Evolutionary conservation across 2,329 filamentous ascomycete genomes (phyloP).

Genomic region (Fusarium cyanostomum): DNA sequence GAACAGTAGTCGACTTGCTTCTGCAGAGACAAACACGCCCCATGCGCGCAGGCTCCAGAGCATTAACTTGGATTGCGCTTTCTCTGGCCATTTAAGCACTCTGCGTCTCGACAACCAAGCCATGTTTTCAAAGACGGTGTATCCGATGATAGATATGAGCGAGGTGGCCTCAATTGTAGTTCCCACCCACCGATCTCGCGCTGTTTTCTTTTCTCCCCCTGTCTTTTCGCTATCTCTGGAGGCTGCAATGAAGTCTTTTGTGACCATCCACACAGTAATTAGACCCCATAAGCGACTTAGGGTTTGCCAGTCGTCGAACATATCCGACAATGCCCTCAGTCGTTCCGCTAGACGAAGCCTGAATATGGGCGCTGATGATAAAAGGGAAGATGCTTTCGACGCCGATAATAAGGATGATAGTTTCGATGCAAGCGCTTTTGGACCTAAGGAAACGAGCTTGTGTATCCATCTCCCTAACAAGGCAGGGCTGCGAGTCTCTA

Average conservation of each 20-base stretch:
- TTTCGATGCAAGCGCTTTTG: not conserved
- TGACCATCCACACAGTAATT: constrained; percentile 8
- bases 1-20: constrained; percentile 14
- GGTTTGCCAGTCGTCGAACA: constrained; percentile 35
- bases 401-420: not conserved
- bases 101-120: constrained; percentile 19
- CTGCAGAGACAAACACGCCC: constrained; percentile 16
- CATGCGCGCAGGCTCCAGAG: constrained; percentile 20
- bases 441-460: rapidly evolving
- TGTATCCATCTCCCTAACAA: not conserved
- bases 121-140: constrained; percentile 9
- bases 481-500: constrained; percentile 9
- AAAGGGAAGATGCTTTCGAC: not conserved
- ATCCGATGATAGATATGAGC: constrained; percentile 12
- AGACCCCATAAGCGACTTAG: constrained; percentile 28
- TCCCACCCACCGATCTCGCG: not conserved
- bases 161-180: constrained; percentile 5
- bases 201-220: not conserved
- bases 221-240: not conserved
- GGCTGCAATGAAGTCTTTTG: constrained; percentile 12
- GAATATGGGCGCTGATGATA: not conserved
- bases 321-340: constrained; percentile 6
- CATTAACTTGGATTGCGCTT: constrained; percentile 11
- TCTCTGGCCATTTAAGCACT: constrained; percentile 6
- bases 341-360: constrained; percentile 1